A percentile compares a stretch with the other conserved stretches of the same genome.
These are phyloP conservation scores for Aspergillus phoenicis DNA, from an alignment of 2,329 filamentous ascomycete species.

Conservation along the genomic window DNA sequence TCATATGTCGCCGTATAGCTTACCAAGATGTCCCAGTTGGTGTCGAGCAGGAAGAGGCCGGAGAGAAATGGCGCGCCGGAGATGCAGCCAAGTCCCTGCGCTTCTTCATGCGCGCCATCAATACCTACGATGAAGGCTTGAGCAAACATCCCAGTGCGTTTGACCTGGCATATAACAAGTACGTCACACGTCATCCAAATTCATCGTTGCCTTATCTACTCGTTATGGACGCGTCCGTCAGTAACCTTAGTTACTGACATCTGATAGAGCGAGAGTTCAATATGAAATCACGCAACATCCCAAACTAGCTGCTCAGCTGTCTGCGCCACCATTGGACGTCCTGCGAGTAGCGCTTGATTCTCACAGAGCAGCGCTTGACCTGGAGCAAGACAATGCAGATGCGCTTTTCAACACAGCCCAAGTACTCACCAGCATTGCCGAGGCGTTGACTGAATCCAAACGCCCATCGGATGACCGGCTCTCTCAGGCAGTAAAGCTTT, in stretches of 20 bases:
- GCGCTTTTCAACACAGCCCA: constrained; percentile 72
- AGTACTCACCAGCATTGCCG: constrained; percentile 67
- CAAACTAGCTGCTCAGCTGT: constrained; percentile 62
- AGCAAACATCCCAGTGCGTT: constrained; percentile 63
- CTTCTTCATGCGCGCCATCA: constrained; percentile 63
- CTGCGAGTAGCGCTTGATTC: constrained; percentile 64
- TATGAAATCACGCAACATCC: constrained; percentile 71
- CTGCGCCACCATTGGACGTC: constrained; percentile 55
- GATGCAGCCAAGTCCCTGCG: constrained; percentile 67
- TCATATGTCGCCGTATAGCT: background rate
- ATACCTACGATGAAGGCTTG: constrained; percentile 67
- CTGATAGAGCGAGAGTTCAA: constrained; percentile 65
- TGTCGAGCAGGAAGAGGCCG: constrained; percentile 70
- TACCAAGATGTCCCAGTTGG: constrained; percentile 49
- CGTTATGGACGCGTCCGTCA: background rate
- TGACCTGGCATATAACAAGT: constrained; percentile 77
- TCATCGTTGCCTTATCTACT: background rate
- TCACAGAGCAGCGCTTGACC: constrained; percentile 61
- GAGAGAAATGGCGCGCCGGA: constrained; percentile 73
- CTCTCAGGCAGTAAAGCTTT: constrained; percentile 52
- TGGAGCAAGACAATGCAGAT: constrained; percentile 67
- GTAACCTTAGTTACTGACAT: constrained; percentile 14
- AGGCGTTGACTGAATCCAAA: constrained; percentile 59
- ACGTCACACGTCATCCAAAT: constrained; percentile 29
- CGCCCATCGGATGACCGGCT: constrained; percentile 46